Evolutionary conservation across 2,329 filamentous ascomycete species (phyloP), one percentile per base, ranked within the genome.

Genomic region (Colletotrichum liaoningense): DNA sequence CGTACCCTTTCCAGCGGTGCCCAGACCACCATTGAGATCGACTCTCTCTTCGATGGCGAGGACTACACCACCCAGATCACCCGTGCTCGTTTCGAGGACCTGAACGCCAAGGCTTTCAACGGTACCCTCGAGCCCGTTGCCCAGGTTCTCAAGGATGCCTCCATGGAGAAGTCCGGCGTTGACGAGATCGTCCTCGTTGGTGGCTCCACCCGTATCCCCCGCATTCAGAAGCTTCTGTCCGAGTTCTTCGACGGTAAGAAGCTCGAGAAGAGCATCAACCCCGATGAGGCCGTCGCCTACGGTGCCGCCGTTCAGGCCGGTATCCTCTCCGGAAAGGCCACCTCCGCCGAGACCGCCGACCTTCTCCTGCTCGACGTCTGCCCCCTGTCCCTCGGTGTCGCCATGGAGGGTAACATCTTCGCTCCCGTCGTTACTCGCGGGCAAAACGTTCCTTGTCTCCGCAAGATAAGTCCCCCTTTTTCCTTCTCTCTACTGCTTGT

Each of bases 181-280:
- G 95, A 98, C 84, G 97, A 99, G 91, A 98, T 99, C 78, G 97
- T 99, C 81, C 94, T 99, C 81, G 97, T 99, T 82, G 97, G 97
- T 92, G 97, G 97, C 80, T 98, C 95, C 77, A 99, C 97, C 82
- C 97, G 97, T 95, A 99, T 99, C 80, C 97, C 97, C 83, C 92
- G 93, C 85, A 97, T 99, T 86, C 97, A 99, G 93, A 98, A 98
- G 92, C 93, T 99, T 78, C 93, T 99, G 79, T 95, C 93, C 88
- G 97, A 99, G 87, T 98, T 95, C 92, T 99, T 99, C 89, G 94
- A 97, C 85, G 95, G 95, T 87, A 99, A 99, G 95, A 98, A 99
- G 93, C 94, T 98, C 79, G 96, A 98, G 92, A 98, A 98, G 91
- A 97, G 94, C 90, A 98, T 98, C 90, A 99, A 99, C 92, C 97